Conservation (phyloP, 768 basidiomycete species). For the Lenzites betulinus region DNA sequence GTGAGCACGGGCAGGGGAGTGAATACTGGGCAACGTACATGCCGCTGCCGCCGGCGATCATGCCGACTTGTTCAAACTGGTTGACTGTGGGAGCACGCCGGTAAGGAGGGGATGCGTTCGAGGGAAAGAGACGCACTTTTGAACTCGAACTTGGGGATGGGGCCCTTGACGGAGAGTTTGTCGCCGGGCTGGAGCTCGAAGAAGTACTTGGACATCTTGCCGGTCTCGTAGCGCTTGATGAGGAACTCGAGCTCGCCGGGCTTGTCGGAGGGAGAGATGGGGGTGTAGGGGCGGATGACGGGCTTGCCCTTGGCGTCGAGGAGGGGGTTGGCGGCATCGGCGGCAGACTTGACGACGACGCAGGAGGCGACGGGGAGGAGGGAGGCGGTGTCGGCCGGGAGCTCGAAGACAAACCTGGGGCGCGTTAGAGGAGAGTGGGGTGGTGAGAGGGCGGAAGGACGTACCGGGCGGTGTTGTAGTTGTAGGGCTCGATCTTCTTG, state of each 20-base stretch:
- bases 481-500: slow-evolving; percentile 81
- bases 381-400: slow-evolving; percentile 77
- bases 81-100: slow-evolving; percentile 50
- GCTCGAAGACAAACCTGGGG: slow-evolving; percentile 72
- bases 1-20: background rate
- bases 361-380: slow-evolving; percentile 80
- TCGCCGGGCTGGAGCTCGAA: slow-evolving; percentile 81
- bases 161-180: slow-evolving; percentile 85
- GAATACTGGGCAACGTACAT: slow-evolving; percentile 53
- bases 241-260: slow-evolving; percentile 79
- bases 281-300: slow-evolving; percentile 90
- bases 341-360: slow-evolving; percentile 74
- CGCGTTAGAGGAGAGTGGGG: background rate
- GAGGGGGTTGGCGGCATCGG: slow-evolving; percentile 52
- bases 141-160: slow-evolving; percentile 85
- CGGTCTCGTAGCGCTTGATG: slow-evolving; percentile 83
- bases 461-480: slow-evolving; percentile 89
- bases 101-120: background rate
- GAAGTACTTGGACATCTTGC: slow-evolving; percentile 85
- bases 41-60: slow-evolving; percentile 94
- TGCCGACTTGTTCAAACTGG: slow-evolving; percentile 80
- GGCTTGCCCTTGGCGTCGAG: slow-evolving; percentile 83
- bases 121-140: slow-evolving; percentile 50
- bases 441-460: slow-evolving; percentile 22
- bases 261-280: slow-evolving; percentile 74